Evolutionary conservation across 2,329 filamentous ascomycete genomes (phyloP).

Genomic region (Aspergillus candidus): DNA sequence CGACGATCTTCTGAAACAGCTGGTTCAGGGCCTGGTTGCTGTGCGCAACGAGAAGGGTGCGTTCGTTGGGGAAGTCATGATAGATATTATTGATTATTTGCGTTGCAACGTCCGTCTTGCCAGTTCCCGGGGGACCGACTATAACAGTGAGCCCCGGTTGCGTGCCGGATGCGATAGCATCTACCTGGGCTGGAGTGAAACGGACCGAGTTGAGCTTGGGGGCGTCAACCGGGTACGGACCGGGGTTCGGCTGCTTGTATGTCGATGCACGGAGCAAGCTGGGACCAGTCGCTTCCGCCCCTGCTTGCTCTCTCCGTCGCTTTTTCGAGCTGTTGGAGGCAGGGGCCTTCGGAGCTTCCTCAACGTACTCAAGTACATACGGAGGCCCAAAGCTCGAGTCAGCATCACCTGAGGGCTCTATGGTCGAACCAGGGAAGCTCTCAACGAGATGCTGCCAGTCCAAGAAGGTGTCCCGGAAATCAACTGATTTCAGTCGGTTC

Average conservation of each 20-base stretch:
- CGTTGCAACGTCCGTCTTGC: slow-evolving; percentile 97
- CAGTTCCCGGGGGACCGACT: slow-evolving; percentile 90
- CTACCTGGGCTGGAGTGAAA: slow-evolving; percentile 85
- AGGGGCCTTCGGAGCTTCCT: slow-evolving; percentile 47
- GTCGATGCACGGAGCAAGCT: slow-evolving; percentile 77
- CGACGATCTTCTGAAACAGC: slow-evolving; percentile 95
- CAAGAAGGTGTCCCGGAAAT: slow-evolving; percentile 90
- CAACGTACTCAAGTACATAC: slow-evolving; percentile 69
- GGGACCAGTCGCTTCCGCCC: slow-evolving; percentile 56
- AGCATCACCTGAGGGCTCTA: slow-evolving; percentile 70
- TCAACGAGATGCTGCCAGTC: slow-evolving; percentile 92
- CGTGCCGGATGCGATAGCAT: slow-evolving; percentile 87
- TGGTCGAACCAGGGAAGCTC: slow-evolving; percentile 77
- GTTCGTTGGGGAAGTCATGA: slow-evolving; percentile 90
- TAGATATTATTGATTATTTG: slow-evolving; percentile 99
- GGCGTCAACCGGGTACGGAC: slow-evolving; percentile 79
- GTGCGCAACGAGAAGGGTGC: slow-evolving; percentile 87
- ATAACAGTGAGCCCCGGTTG: slow-evolving; percentile 92
- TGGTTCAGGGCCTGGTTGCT: slow-evolving; percentile 98
- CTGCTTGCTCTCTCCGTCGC: slow-evolving; percentile 68
- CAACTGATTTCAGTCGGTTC: slow-evolving; percentile 70
- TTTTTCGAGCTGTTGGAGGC: slow-evolving; percentile 70
- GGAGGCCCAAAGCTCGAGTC: slow-evolving; percentile 75
- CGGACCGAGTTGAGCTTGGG: slow-evolving; percentile 76
- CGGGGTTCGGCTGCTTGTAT: slow-evolving; percentile 81